Conservation (phyloP, 352 stramenopile species). For the Phytophthora sp. region DNA sequence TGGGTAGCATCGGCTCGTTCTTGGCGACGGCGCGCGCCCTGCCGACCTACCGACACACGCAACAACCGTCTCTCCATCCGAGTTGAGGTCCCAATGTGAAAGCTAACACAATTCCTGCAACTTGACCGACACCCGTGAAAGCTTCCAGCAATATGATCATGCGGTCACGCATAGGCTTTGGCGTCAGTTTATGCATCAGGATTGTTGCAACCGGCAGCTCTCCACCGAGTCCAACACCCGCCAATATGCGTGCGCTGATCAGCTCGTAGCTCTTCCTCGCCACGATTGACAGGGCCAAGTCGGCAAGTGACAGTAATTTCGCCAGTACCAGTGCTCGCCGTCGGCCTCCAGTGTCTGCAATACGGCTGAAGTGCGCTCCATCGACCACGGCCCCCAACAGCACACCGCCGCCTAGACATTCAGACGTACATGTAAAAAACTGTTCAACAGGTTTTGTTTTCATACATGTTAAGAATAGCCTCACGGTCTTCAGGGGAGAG, state of each 20-base stretch:
- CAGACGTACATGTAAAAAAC: no score
- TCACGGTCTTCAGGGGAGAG: no score
- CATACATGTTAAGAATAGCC: no score
- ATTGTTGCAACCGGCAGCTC: slow-evolving; percentile 37
- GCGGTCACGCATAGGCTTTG: slow-evolving; percentile 20
- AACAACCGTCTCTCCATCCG: slow-evolving; percentile 30
- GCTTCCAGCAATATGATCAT: slow-evolving; percentile 37
- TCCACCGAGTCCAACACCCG: slow-evolving; percentile 40
- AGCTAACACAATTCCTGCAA: slow-evolving; percentile 25
- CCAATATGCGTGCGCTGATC: slow-evolving; percentile 26
- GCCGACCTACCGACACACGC: slow-evolving; percentile 23
- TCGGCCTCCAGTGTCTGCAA: slow-evolving; percentile 33
- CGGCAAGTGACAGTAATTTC: slow-evolving; percentile 31
- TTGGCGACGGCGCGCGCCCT: slow-evolving; percentile 62
- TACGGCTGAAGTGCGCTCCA: slow-evolving; percentile 30
- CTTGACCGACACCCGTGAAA: slow-evolving; percentile 31
- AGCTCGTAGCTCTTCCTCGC: slow-evolving; percentile 27
- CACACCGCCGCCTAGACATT: slow-evolving; percentile 18
- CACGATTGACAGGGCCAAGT: slow-evolving; percentile 28
- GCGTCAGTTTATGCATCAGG: slow-evolving; percentile 40
- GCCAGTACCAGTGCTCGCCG: slow-evolving; percentile 31
- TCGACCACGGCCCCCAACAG: slow-evolving; percentile 25
- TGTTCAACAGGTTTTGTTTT: no score
- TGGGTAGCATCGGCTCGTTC: slow-evolving; percentile 55
- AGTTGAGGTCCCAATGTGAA: slow-evolving; percentile 21